A percentile compares a stretch with the other conserved stretches of the same genome.
These are phyloP conservation scores for Arthrobotrys conoides DNA, from an alignment of 2,329 filamentous ascomycete species.

Conservation along the genomic window DNA sequence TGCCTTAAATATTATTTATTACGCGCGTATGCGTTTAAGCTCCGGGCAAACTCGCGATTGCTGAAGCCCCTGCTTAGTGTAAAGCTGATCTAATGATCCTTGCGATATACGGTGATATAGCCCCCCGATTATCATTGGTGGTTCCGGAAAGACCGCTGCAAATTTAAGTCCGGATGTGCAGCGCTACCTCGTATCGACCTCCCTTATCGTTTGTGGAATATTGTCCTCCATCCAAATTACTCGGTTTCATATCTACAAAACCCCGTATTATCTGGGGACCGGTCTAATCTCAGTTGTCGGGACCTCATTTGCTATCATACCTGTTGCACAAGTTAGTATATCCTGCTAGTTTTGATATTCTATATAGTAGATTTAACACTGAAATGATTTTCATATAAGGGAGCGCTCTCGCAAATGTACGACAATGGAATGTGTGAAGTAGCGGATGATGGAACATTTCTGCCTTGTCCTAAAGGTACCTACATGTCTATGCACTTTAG, in stretches of 20 bases:
- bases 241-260: slow-evolving; percentile 75
- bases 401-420: slow-evolving; percentile 82
- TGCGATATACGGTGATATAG: slow-evolving; percentile 64
- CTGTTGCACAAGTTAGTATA: slow-evolving; percentile 72
- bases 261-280: slow-evolving; percentile 75
- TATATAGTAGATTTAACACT: not conserved
- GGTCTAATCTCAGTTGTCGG: slow-evolving; percentile 85
- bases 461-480: slow-evolving; percentile 46
- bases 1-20: not conserved
- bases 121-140: slow-evolving; percentile 76
- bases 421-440: slow-evolving; percentile 75
- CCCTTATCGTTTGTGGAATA: slow-evolving; percentile 77
- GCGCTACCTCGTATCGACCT: slow-evolving; percentile 78
- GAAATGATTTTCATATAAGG: slow-evolving; percentile 64
- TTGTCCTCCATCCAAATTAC: slow-evolving; percentile 78
- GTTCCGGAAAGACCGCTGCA: slow-evolving; percentile 70
- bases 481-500: not conserved
- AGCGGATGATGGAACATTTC: slow-evolving; percentile 41
- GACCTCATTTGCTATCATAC: slow-evolving; percentile 79
- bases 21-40: not conserved
- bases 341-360: not conserved
- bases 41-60: not conserved
- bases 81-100: slow-evolving; percentile 53
- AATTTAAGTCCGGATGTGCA: slow-evolving; percentile 72
- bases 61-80: not conserved